Percentiles rank a stretch among this genome's conserved stretches.
phyloP scores from a whole-genome alignment of 2,329 filamentous ascomycete species.

The Emydomyces testavorans region DNA sequence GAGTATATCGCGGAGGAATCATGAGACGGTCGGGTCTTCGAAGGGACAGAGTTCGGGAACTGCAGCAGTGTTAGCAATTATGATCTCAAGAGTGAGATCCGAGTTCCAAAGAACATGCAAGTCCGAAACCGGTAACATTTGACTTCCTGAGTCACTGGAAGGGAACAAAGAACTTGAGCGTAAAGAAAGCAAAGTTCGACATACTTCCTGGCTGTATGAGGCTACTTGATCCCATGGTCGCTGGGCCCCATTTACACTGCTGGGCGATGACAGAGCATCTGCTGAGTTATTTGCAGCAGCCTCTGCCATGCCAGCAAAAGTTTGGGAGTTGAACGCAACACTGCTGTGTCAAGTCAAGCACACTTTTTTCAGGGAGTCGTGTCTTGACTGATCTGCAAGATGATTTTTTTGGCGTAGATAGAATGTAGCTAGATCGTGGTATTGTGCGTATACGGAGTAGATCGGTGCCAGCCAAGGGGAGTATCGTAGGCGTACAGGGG shows the following conservation, averaged over 20 bases:
- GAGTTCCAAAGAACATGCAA: not conserved
- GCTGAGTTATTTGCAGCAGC: constrained; percentile 30
- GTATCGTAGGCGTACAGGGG: too few species aligned
- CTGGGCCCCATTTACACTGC: constrained; percentile 24
- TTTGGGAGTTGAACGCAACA: not conserved
- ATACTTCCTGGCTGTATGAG: constrained; percentile 28
- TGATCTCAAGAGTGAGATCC: not conserved
- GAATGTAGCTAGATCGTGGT: too few species aligned
- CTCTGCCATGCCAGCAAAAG: constrained; percentile 30
- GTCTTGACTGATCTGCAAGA: not conserved
- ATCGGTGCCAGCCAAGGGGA: too few species aligned
- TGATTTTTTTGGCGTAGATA: too few species aligned
- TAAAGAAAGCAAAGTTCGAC: constrained; percentile 15
- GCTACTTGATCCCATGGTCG: constrained; percentile 32
- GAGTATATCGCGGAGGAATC: constrained; percentile 25
- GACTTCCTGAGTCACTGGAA: not conserved
- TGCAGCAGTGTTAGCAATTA: not conserved
- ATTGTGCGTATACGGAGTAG: too few species aligned
- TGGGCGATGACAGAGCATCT: constrained; percentile 31
- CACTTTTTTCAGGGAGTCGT: not conserved
- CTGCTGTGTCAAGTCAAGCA: not conserved
- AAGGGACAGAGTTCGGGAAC: not conserved
- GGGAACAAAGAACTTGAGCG: constrained; percentile 5
- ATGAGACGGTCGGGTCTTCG: constrained; percentile 28
- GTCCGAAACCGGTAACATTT: too few species aligned